A percentile compares a stretch with the other conserved stretches of the same genome.
These are phyloP conservation scores for Fomitopsis palustris DNA, from an alignment of 1,284 basidiomycete species.

Conservation along the genomic window DNA sequence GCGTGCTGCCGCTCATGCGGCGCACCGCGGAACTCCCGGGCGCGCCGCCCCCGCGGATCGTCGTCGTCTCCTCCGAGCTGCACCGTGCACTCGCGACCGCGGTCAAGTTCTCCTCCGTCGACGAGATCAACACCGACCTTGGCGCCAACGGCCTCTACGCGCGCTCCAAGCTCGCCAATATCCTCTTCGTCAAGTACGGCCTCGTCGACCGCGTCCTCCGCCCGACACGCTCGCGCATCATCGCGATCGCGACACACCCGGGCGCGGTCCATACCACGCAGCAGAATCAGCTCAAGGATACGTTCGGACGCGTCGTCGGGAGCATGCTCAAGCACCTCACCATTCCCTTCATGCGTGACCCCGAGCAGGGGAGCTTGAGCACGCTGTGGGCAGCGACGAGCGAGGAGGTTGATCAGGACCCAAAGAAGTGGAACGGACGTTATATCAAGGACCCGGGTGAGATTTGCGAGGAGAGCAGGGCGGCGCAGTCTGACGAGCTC, in stretches of 20 bases:
- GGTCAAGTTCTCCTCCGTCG: conserved; percentile 33
- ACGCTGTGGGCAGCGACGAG: conserved; percentile 35
- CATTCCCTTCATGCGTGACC: conserved; percentile 33
- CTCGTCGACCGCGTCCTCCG: conserved; percentile 37
- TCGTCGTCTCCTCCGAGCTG: conserved; percentile 39
- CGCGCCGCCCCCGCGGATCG: conserved; percentile 33
- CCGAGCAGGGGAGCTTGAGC: conserved; percentile 33
- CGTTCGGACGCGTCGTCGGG: conserved; percentile 35
- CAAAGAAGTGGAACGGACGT: conserved; percentile 30
- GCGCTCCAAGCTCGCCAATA: conserved; percentile 40
- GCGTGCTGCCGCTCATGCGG: conserved; percentile 38
- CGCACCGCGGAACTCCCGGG: conserved; percentile 31
- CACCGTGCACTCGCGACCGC: conserved; percentile 34
- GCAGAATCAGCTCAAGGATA: conserved; percentile 38
- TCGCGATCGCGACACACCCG: conserved; percentile 37
- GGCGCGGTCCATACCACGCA: conserved; percentile 42
- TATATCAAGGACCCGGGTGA: conserved; percentile 37
- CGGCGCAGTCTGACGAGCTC: conserved; percentile 33
- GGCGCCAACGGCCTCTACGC: conserved; percentile 35
- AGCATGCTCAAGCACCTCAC: conserved; percentile 29
- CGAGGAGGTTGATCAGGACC: conserved; percentile 33
- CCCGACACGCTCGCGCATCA: conserved; percentile 28
- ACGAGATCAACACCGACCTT: conserved; percentile 36
- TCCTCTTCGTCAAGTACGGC: conserved; percentile 37
- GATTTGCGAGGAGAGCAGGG: conserved; percentile 31